Base-by-base conservation (phyloP, 2,329 filamentous ascomycete species). In the Sphaerulina musiva region DNA sequence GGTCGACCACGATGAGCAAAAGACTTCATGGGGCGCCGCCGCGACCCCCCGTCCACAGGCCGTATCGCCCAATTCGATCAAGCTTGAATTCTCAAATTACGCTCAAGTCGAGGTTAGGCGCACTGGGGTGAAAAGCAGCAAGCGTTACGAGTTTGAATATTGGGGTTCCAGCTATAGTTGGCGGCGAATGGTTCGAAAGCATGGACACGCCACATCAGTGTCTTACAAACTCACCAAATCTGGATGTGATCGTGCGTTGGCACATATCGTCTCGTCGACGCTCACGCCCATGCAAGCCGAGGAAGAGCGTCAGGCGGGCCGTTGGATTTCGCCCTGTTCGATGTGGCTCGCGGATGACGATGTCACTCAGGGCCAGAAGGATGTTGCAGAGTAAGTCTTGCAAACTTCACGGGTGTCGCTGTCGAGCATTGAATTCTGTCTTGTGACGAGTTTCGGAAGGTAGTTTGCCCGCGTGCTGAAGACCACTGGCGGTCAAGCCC, bases 81-180 rank as follows among this genome's bases (percentile, higher is more conserved):
- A 90, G 72, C 80, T 98, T 34, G 92, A 97, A 69, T 98, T 96
- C 69, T 95, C 89, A 61, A 98, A 97, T 74, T 98, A 98, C 69
- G 92, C 92, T 2, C 89, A 93, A 64, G 83, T 97, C 40, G 87
- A 95, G 60, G 74, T 98, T 48, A 83, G 81, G 62, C 82, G 88
- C 41, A 78, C 81, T 23, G 86, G 86, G 6, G 75, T 79, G 48
- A 84, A 82, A 62, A 76, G 78, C 43, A 78, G 78, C 59, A 92
- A 90, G 72, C 81, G 83, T 58, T 97, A 96, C 70, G 87, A 90
- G 52, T 96, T 95, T 65, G 86, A 92, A 67, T 95, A 95, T 78
- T 97, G 93, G 93, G 89, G 89, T 26, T 80, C 85, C 63, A 80
- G 77, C 51, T 97, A 97, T 71, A 76, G 81, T 49, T 97, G 93